Conservation (phyloP, 2,329 filamentous ascomycete species). For the Aspergillus niger region DNA sequence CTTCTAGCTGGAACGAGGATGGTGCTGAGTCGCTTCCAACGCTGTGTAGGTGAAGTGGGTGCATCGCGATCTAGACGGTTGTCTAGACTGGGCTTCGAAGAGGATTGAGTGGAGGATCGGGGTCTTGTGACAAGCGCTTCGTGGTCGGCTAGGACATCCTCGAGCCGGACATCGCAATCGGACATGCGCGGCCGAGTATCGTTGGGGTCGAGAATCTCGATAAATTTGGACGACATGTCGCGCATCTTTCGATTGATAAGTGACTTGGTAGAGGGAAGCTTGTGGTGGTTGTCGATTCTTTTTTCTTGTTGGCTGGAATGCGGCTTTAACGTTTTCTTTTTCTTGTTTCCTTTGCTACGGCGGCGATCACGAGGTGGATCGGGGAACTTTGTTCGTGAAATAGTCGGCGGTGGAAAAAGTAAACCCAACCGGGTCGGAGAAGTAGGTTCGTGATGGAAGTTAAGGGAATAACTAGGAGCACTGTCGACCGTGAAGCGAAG, state of each 20-base stretch:
- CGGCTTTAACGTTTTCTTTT: neutral
- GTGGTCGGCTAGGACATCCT: constrained; percentile 46
- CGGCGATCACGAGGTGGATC: constrained; percentile 4
- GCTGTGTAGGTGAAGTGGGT: constrained; percentile 30
- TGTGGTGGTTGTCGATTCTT: neutral
- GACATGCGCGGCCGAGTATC: constrained; percentile 37
- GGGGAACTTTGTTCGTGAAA: constrained; percentile 1
- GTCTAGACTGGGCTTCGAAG: constrained; percentile 35
- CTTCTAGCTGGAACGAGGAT: constrained; percentile 35
- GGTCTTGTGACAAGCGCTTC: constrained; percentile 39
- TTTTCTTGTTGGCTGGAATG: neutral
- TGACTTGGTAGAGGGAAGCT: neutral
- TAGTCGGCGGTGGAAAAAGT: neutral
- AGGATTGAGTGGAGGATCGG: constrained; percentile 40
- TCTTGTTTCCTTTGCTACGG: neutral
- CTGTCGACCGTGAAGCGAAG: neutral
- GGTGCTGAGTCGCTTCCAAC: constrained; percentile 38
- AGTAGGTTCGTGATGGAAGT: neutral
- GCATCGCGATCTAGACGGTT: constrained; percentile 25
- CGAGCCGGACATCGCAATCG: constrained; percentile 45
- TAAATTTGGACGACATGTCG: constrained; percentile 45
- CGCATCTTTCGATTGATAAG: constrained; percentile 23
- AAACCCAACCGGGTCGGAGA: neutral
- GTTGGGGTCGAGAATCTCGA: constrained; percentile 46
- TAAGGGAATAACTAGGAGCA: neutral